A percentile compares a stretch with the other conserved stretches of the same genome.
These are phyloP conservation scores for Gastrodia elata DNA, from an alignment of 106 monocot genomes.

Conservation along the genomic window DNA sequence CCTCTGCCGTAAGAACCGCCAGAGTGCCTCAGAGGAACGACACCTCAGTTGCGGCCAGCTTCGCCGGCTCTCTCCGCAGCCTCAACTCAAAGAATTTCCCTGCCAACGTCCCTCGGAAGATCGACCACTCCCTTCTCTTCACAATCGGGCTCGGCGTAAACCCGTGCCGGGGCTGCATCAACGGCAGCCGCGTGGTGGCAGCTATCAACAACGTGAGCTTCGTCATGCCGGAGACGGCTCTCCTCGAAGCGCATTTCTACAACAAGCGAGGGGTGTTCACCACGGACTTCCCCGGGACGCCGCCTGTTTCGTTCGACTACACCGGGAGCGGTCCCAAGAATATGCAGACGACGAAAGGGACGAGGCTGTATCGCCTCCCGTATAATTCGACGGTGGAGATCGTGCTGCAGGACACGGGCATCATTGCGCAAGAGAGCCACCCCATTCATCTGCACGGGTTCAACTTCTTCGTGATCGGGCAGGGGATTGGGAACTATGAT, in stretches of 20 bases:
- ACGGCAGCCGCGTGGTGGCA: constrained; percentile 30
- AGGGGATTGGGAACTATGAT: constrained; percentile 49
- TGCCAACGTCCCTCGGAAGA: constrained; percentile 21
- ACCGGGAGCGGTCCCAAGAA: constrained; percentile 19
- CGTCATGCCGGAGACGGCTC: constrained; percentile 43
- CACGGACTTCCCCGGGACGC: constrained; percentile 33
- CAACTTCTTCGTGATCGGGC: constrained; percentile 74
- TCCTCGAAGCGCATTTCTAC: constrained; percentile 53
- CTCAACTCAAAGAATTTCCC: constrained; percentile 35
- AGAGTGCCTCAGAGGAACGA: constrained; percentile 23
- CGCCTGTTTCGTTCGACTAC: constrained; percentile 25
- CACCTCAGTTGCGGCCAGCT: constrained; percentile 27
- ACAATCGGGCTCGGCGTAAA: constrained; percentile 50
- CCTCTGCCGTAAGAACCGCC: constrained; percentile 15
- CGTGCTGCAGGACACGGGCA: constrained; percentile 59
- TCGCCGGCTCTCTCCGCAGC: constrained; percentile 32
- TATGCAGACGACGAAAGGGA: constrained; percentile 23
- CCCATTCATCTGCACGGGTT: constrained; percentile 74
- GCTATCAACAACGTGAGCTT: constrained; percentile 54
- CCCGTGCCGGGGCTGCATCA: constrained; percentile 32
- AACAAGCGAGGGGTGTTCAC: constrained; percentile 37
- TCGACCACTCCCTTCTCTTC: constrained; percentile 47
- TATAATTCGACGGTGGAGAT: constrained; percentile 62
- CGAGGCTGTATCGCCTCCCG: constrained; percentile 35
- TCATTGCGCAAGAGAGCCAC: constrained; percentile 58